Evolutionary conservation across 2,329 filamentous ascomycete species (phyloP), one percentile per base, ranked within the genome.

Genomic region (Sporothrix dimorphospora): DNA sequence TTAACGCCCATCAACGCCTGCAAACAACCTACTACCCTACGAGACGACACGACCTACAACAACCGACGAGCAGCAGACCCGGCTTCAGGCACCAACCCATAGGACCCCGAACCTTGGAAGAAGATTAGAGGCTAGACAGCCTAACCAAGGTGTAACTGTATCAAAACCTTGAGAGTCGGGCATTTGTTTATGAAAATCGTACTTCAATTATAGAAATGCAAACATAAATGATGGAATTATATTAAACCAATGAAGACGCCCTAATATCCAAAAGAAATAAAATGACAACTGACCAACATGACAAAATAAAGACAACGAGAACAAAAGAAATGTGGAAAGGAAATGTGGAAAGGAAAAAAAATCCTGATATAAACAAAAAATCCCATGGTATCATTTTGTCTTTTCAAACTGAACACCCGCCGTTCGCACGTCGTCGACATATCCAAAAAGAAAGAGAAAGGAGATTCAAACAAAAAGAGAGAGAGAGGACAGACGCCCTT

Each of bases 351-450:
- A 40, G 42, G 4, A 40, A 30, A 34, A 21, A 55, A 38, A 66
- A 71, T 21, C n/a, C 21, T 8, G 19, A 27, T 12, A 51, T 7
- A 53, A 51, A 42, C 21, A 49, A 24, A 47, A 61, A 70, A 27
- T 71, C 70, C 70, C 70, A 49, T 67, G 70, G 61, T 71, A 71
- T 71, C 70, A 57, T 71, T 59, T 45, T 42, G 47, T 45, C n/a
- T 47, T 42, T 30, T 51, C 27, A n/a, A 38, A 27, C 47, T 19
- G 4, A 67, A 27, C 21, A 51, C 42, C 27, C 16, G 11, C 21
- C 34, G 19, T 63, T 3, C 3, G 12, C 19, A 12, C 27, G 40
- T 21, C 57, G 3, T 16, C 57, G 11, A 47, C 16, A 7, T n/a
- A 63, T 7, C 34, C 19, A 40, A 66, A 49, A 66, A 14, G 9